These are phyloP conservation scores for Pichia cactophila DNA, from an alignment of 1,139 yeast genomes.

Conservation along the genomic window DNA sequence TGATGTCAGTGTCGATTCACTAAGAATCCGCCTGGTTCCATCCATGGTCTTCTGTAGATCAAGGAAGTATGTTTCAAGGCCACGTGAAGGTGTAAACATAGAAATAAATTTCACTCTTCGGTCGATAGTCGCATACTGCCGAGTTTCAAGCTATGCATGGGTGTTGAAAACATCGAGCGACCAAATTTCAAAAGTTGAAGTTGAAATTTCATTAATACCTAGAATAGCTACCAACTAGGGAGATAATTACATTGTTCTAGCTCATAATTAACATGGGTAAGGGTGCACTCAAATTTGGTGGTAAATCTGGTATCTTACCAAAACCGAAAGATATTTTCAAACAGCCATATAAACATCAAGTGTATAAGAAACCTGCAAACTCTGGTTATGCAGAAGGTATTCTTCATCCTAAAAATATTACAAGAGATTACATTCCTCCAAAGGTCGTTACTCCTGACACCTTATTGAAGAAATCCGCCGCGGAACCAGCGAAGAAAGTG, in stretches of 20 bases:
- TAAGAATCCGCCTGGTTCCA: constrained; percentile 2
- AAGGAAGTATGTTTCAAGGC: no score
- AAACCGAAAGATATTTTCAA: constrained; percentile 65
- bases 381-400: constrained; percentile 72
- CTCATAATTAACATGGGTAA: constrained; percentile 35
- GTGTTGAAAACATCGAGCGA: neutral
- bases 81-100: neutral
- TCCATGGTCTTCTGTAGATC: neutral
- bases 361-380: constrained; percentile 41
- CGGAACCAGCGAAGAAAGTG: constrained; percentile 30
- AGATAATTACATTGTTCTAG: neutral
- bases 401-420: constrained; percentile 61
- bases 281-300: constrained; percentile 44
- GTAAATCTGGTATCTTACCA: constrained; percentile 83
- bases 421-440: constrained; percentile 47
- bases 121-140: neutral
- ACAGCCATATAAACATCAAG: constrained; percentile 53
- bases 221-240: neutral
- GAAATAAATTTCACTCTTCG: neutral
- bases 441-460: constrained; percentile 39
- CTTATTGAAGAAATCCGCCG: constrained; percentile 28
- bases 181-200: neutral
- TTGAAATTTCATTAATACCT: neutral
- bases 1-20: constrained; percentile 8
- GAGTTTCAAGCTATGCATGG: neutral